phyloP scores from a whole-genome alignment of 805 yeast genomes.

The Candida qinlingensis region DNA sequence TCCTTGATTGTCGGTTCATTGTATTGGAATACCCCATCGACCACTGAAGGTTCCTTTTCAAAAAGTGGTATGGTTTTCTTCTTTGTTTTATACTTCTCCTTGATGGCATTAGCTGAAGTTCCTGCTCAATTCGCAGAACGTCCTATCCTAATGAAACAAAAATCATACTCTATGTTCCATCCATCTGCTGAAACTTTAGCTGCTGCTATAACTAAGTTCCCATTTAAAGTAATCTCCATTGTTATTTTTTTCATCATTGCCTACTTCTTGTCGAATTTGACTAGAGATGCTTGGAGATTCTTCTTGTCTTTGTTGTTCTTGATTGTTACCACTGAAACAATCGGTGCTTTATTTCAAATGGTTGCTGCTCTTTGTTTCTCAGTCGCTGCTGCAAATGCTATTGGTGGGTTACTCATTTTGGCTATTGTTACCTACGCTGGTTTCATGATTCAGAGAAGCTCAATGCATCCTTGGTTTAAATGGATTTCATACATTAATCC shows the following conservation, averaged over 20 bases:
- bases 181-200: slow-evolving; percentile 75
- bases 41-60: slow-evolving; percentile 54
- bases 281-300: slow-evolving; percentile 48
- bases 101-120: slow-evolving; percentile 45
- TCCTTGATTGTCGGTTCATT: slow-evolving; percentile 62
- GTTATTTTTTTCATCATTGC: slow-evolving; percentile 42
- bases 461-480: slow-evolving; percentile 68
- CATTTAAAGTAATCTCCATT: slow-evolving; percentile 47
- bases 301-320: slow-evolving; percentile 46
- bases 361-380: slow-evolving; percentile 44
- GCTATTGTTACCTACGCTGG: slow-evolving; percentile 57
- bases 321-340: slow-evolving; percentile 37
- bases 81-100: slow-evolving; percentile 46
- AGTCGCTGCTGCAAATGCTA: slow-evolving; percentile 48
- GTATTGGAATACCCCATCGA: slow-evolving; percentile 45
- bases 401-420: slow-evolving; percentile 51
- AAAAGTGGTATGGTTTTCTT: slow-evolving; percentile 63
- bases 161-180: slow-evolving; percentile 63
- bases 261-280: slow-evolving; percentile 53
- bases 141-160: slow-evolving; percentile 65
- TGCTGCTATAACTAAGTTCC: slow-evolving; percentile 53
- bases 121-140: slow-evolving; percentile 43
- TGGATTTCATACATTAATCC: slow-evolving; percentile 62
- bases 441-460: slow-evolving; percentile 52
- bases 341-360: slow-evolving; percentile 48